Evolutionary conservation across 2,329 filamentous ascomycete genomes (phyloP), one percentile per base, ranked within the genome.

Genomic region (Neofusicoccum ribis): DNA sequence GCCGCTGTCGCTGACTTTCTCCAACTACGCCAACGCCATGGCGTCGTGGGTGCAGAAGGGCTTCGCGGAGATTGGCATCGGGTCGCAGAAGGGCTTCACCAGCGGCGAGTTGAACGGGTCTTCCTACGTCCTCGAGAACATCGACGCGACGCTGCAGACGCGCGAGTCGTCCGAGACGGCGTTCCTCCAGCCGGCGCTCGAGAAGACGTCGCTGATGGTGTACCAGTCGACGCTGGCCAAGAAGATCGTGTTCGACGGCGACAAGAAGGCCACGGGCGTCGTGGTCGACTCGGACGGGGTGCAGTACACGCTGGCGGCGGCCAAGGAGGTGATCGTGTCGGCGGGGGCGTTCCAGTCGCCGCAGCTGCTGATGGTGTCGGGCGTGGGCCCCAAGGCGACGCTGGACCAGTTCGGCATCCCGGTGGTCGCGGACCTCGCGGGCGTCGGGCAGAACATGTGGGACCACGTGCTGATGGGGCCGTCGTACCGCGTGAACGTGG

Each of bases 241-340:
- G 46, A 69, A 68, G 58, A 54, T 72, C 12, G 3, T 70, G 2
- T 72, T 73, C 66, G 63, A 76, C 44, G 51, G 23, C 3, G 51
- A 65, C 34, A 71, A 72, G 63, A 68, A 41, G 5, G 73, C 73
- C 1, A 73, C 65, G 3, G 72, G 72, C 9, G 72, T 73, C 6
- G 34, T 34, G 4, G 63, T 72, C 6, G 46, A 66, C 6, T 68
- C 68, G 3, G n/a, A 37, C 5, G 68, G 68, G 0, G 2, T 51
- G 9, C n/a, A 39, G 2, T 71, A 68, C 12, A 68, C 43, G 11
- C 63, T 74, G 7, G 66, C 49, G 0, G 78, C 78, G 3, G 73
- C 69, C 6, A 77, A 78, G 46, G 80, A 82, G 67, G 77, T 82
- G 17, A 79, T 83, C 27, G 62, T 82, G 0, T 79, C 79, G 0